These are phyloP conservation scores for Backusella sp. DNA, from an alignment of 192 early-diverging fungal species.

Conservation along the genomic window DNA sequence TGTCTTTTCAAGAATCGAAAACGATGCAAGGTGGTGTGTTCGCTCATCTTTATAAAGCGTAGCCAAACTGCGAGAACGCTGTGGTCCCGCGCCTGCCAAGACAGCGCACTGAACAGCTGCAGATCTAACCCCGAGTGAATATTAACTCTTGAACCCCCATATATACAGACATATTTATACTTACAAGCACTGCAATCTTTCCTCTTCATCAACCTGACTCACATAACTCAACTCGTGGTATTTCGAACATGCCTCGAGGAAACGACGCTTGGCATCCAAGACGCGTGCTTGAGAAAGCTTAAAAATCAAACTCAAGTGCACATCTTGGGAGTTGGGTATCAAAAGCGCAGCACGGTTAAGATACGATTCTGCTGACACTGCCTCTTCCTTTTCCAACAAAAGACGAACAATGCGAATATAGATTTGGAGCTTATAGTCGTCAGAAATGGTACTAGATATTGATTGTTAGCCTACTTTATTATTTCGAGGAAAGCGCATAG, in stretches of 20 bases:
- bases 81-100: constrained; percentile 88
- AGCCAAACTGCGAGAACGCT: constrained; percentile 81
- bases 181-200: constrained; percentile 57
- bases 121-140: constrained; percentile 39
- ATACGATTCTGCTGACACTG: constrained; percentile 75
- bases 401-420: constrained; percentile 87
- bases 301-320: constrained; percentile 60
- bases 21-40: constrained; percentile 70
- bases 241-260: constrained; percentile 80
- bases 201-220: constrained; percentile 55
- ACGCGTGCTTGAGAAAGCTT: constrained; percentile 82
- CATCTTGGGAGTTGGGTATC: constrained; percentile 53
- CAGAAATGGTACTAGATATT: constrained; percentile 46
- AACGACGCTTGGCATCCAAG: constrained; percentile 81
- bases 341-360: constrained; percentile 81
- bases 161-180: constrained; percentile 8
- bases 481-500: not conserved
- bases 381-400: constrained; percentile 83
- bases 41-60: constrained; percentile 92
- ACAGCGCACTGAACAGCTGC: constrained; percentile 90
- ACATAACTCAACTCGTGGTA: constrained; percentile 87
- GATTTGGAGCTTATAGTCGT: constrained; percentile 72
- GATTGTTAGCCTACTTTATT: not conserved
- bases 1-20: constrained; percentile 91
- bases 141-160: too few species aligned